Percentiles rank a stretch among this genome's conserved stretches.
Conservation (phyloP, 1,284 basidiomycete genomes). For the Pascua sp. region DNA sequence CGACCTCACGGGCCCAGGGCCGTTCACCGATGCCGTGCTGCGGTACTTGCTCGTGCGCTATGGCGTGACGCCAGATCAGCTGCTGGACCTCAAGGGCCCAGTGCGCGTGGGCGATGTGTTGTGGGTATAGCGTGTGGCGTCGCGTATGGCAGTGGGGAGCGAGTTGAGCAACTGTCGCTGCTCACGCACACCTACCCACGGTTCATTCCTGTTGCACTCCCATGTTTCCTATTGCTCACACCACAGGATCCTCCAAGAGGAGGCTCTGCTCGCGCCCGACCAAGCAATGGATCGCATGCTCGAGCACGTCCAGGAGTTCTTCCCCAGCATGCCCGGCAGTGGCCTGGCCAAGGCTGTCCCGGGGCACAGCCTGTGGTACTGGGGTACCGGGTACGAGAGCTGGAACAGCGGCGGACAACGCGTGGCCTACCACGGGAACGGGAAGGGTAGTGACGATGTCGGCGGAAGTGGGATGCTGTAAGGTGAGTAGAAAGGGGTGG, state of each 20-base stretch:
- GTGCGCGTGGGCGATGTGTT: constrained; percentile 38
- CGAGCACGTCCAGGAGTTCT: constrained; percentile 11
- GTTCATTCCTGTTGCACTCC: neutral
- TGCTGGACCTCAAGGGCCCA: constrained; percentile 21
- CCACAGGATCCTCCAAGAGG: constrained; percentile 18
- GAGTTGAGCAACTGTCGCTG: neutral
- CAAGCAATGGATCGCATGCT: constrained; percentile 5
- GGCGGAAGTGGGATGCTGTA: too few species aligned
- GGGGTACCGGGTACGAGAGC: constrained; percentile 13
- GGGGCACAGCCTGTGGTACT: constrained; percentile 16
- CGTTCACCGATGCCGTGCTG: constrained; percentile 33
- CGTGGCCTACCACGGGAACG: constrained; percentile 10
- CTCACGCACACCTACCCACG: too few species aligned
- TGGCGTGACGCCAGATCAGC: constrained; percentile 30
- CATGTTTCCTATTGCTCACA: neutral
- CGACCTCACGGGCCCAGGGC: constrained; percentile 32
- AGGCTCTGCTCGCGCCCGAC: constrained; percentile 12
- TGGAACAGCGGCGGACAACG: constrained; percentile 12
- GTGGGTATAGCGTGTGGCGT: constrained; percentile 16
- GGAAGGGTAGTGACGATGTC: too few species aligned
- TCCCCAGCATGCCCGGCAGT: constrained; percentile 16
- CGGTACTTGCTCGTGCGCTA: constrained; percentile 37
- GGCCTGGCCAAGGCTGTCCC: constrained; percentile 7
- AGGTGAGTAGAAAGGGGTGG: too few species aligned
- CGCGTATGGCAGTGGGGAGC: neutral